These are phyloP conservation scores for Euphorbia pulcherrima DNA, from an alignment of 345 rosid species.

Conservation along the genomic window DNA sequence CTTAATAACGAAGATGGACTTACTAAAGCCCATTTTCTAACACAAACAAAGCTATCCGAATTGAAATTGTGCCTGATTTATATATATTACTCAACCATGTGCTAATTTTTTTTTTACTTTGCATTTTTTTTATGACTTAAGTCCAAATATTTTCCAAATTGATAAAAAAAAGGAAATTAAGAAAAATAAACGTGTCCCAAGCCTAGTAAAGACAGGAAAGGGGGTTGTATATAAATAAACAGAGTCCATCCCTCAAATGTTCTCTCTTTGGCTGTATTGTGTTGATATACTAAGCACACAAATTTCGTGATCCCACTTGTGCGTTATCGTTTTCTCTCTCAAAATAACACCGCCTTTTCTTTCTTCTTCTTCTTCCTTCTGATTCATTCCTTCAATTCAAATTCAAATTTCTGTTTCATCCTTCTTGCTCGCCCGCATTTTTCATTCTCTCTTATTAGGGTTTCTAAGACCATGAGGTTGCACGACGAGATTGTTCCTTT, in stretches of 20 bases:
- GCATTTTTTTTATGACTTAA: no score
- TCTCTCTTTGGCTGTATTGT: no score
- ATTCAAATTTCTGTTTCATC: not conserved
- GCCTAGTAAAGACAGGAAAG: no score
- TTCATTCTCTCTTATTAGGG: not conserved
- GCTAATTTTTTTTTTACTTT: no score
- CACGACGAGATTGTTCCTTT: conserved; percentile 33
- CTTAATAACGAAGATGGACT: no score
- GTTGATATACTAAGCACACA: not conserved
- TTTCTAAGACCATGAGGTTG: conserved; percentile 33
- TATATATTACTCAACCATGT: no score
- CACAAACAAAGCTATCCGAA: no score
- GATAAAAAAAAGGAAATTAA: no score
- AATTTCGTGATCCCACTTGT: conserved; percentile 4
- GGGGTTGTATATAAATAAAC: not conserved
- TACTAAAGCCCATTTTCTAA: no score
- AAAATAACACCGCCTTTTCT: not conserved
- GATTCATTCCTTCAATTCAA: not conserved
- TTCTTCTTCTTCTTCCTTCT: not conserved
- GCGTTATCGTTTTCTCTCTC: conserved; percentile 7
- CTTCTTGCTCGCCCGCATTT: not conserved
- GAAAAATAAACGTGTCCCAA: no score
- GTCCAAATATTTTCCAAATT: no score
- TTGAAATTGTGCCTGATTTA: no score
- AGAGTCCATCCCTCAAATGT: not conserved